Conservation (phyloP, 768 basidiomycete species). For the Hydnomerulius pinastri region DNA sequence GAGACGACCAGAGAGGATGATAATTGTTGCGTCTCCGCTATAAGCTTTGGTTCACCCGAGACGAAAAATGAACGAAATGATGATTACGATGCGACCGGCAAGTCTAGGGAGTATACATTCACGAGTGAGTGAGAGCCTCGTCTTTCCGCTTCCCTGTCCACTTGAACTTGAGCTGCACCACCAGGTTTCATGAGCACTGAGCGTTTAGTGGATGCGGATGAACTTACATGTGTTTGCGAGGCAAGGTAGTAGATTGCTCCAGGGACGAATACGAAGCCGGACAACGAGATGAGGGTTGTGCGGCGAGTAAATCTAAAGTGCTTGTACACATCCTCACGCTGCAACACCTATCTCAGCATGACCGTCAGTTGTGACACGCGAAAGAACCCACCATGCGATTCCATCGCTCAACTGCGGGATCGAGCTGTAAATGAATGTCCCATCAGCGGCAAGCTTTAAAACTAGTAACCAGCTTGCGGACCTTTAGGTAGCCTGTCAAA, state of each 20-base stretch:
- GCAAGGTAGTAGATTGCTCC: slow-evolving; percentile 51
- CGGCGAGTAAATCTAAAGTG: slow-evolving; percentile 78
- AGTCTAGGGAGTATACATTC: slow-evolving; percentile 5
- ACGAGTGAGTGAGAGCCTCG: slow-evolving; percentile 39
- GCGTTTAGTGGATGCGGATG: slow-evolving; percentile 29
- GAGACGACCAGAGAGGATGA: too few species aligned
- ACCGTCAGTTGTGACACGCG: background rate
- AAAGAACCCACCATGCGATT: slow-evolving; percentile 51
- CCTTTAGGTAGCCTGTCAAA: slow-evolving; percentile 58
- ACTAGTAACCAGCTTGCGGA: slow-evolving; percentile 22
- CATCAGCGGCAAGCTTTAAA: background rate
- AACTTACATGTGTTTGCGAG: slow-evolving; percentile 35
- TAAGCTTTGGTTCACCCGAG: too few species aligned
- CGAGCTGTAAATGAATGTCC: slow-evolving; percentile 28
- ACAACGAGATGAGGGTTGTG: slow-evolving; percentile 59
- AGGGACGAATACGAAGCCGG: slow-evolving; percentile 69
- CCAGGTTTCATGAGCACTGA: slow-evolving; percentile 9
- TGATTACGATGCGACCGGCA: slow-evolving; percentile 4
- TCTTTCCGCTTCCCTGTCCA: slow-evolving; percentile 54
- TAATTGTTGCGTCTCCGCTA: too few species aligned
- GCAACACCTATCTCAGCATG: background rate
- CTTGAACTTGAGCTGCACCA: slow-evolving; percentile 50
- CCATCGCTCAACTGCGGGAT: slow-evolving; percentile 68
- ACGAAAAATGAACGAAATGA: background rate
- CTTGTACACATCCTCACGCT: slow-evolving; percentile 87